phyloP scores from a whole-genome alignment of 441 rosid genomes.

The Rhodomyrtus psidioides region DNA sequence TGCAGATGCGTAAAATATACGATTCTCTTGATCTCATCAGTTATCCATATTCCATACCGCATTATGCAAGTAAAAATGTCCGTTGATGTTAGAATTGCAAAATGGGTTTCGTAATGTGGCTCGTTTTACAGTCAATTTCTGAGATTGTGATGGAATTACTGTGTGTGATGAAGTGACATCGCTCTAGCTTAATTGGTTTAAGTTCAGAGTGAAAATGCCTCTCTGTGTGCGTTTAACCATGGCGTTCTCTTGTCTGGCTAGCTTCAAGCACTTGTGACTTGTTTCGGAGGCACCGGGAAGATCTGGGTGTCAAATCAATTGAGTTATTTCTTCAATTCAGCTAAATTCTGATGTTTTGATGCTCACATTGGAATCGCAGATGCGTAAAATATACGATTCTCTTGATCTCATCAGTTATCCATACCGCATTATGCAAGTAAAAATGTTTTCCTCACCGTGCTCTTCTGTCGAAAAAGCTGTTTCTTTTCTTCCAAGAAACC shows the following conservation, averaged over 20 bases:
- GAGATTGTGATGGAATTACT: not conserved
- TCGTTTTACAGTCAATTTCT: not conserved
- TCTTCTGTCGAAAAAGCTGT: not conserved
- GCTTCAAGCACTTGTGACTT: not conserved
- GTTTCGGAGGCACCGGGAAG: not conserved
- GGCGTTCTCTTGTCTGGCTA: not conserved
- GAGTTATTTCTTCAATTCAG: not conserved
- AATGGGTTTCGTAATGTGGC: not conserved
- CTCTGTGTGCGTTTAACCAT: not conserved
- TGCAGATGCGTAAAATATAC: not conserved
- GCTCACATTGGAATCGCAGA: not conserved
- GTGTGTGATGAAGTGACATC: not conserved
- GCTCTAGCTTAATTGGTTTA: not conserved
- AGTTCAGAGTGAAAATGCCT: not conserved
- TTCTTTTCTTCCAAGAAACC: not conserved
- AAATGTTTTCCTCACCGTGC: not conserved
- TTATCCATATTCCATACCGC: too few species aligned
- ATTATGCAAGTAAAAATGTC: too few species aligned
- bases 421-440: not conserved
- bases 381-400: not conserved
- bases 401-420: not conserved
- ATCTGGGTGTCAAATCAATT: not conserved
- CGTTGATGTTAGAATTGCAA: not conserved
- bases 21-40: not conserved
- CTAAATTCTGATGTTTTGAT: not conserved